Base-by-base conservation (phyloP, 768 basidiomycete species). In the Lactifluus subvellereus region DNA sequence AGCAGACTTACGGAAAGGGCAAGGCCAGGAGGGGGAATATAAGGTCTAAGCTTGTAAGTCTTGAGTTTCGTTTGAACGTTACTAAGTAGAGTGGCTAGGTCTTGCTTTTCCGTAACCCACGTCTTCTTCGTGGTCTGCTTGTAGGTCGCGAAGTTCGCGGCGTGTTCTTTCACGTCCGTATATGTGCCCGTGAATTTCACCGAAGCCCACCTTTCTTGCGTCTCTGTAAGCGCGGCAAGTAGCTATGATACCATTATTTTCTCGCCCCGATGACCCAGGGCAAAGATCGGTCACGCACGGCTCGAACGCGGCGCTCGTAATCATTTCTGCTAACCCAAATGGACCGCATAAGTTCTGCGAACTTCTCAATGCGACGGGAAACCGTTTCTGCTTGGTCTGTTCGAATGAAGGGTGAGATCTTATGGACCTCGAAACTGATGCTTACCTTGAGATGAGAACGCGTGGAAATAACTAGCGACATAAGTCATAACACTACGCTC, bases 401-500 rank as follows among this genome's bases (percentile, higher is more conserved):
- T 10, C 10, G n/a, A 49, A 48, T 47, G 50, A 50, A 40, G 52
- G 22, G 42, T 16, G 51, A 57, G 40, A 40, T 13, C 10, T 20
- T 22, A 51, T 32, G 22, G 10, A 40, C 30, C 27, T 3, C 20
- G 9, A 40, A 63, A 27, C 8, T 32, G 32, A 48, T 20, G 74
- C 83, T 55, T 67, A 95, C 95, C 93, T 88, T 97, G 95, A 0
- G 91, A 87, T 0, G 94, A 96, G 73, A 99, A 99, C 0, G 96
- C 95, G 72, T 98, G 97, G 80, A 99, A 99, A 76, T 82, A 98
- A 69, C 91, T 91, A 38, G 97, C 97, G 51, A 99, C 89, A 68
- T 98, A 98, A 5, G 94, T 98, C 93, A 98, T 98, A 11, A 98
- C 91, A 74, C 90, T 93, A 42, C 94, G 86, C 75, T 99, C 97